A percentile compares a stretch with the other conserved stretches of the same genome.
These are phyloP conservation scores for Amanita thiersii DNA, from an alignment of 768 basidiomycete species.

Conservation along the genomic window DNA sequence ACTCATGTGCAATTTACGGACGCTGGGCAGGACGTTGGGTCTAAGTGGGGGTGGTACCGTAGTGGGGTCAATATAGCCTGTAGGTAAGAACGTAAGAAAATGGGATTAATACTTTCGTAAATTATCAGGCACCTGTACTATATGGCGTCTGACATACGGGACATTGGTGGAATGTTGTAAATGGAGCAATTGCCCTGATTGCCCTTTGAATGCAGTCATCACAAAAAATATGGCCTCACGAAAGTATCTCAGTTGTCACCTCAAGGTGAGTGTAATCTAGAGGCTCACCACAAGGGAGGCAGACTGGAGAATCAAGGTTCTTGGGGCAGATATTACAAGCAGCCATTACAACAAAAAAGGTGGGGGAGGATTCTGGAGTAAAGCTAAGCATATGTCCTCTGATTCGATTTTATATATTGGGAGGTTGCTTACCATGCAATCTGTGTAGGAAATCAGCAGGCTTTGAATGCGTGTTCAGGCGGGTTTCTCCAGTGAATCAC, in stretches of 20 bases:
- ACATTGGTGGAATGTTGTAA: slow-evolving; percentile 41
- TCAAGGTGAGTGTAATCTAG: background rate
- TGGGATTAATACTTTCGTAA: background rate
- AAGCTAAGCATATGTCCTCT: too few relatives aligned
- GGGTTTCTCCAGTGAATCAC: too few relatives aligned
- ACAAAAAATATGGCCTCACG: slow-evolving; percentile 57
- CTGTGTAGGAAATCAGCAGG: too few relatives aligned
- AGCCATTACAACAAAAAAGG: slow-evolving; percentile 24
- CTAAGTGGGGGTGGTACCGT: slow-evolving; percentile 51
- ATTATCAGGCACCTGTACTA: slow-evolving; percentile 36
- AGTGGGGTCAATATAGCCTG: slow-evolving; percentile 39
- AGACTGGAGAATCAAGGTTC: slow-evolving; percentile 43
- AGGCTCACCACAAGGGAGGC: slow-evolving; percentile 54
- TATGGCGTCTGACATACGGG: slow-evolving; percentile 51
- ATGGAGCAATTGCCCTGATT: slow-evolving; percentile 38
- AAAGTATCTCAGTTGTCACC: background rate
- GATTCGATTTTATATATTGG: too few relatives aligned
- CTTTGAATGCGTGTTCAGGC: too few relatives aligned
- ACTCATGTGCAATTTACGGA: slow-evolving; percentile 50
- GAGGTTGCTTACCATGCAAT: too few relatives aligned
- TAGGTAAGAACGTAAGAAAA: background rate
- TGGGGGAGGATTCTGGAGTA: background rate
- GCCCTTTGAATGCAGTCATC: slow-evolving; percentile 46
- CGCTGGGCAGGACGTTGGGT: slow-evolving; percentile 46
- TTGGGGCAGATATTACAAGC: slow-evolving; percentile 59